Evolutionary conservation across 225 moss, liverwort and hornwort genomes (phyloP).

Genomic region (Neckera pumila): DNA sequence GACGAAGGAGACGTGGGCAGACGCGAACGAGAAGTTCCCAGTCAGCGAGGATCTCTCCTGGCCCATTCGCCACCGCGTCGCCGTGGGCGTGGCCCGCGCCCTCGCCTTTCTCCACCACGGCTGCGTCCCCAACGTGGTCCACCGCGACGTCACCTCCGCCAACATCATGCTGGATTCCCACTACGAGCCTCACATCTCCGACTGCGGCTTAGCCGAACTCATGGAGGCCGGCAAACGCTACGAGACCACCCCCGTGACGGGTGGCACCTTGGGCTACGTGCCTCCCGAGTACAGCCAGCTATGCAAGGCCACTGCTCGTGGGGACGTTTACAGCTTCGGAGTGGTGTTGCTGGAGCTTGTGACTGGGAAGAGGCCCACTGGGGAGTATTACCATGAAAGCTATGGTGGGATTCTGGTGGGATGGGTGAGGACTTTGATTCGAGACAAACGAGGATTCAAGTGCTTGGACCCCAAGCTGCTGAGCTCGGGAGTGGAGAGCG

Average conservation of each 20-base stretch:
- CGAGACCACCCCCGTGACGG: slow-evolving; percentile 24
- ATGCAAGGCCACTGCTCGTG: slow-evolving; percentile 55
- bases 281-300: slow-evolving; percentile 70
- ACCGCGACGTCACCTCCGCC: slow-evolving; percentile 55
- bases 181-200: slow-evolving; percentile 51
- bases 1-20: slow-evolving; percentile 67
- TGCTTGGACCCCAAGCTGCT: slow-evolving; percentile 60
- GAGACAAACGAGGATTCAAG: slow-evolving; percentile 58
- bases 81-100: slow-evolving; percentile 61
- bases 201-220: slow-evolving; percentile 56
- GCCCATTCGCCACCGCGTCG: slow-evolving; percentile 54
- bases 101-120: slow-evolving; percentile 80
- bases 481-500: slow-evolving; percentile 29
- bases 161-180: slow-evolving; percentile 59
- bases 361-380: slow-evolving; percentile 50
- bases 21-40: slow-evolving; percentile 32
- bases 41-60: slow-evolving; percentile 36
- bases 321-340: slow-evolving; percentile 87
- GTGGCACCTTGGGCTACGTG: slow-evolving; percentile 57
- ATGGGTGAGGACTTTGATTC: slow-evolving; percentile 61
- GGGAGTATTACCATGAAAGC: slow-evolving; percentile 49
- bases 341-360: slow-evolving; percentile 75
- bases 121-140: slow-evolving; percentile 58
- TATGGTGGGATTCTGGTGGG: slow-evolving; percentile 65
- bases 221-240: slow-evolving; percentile 11